Base-by-base conservation (phyloP, 768 basidiomycete species). In the Tulasnella calospora region DNA sequence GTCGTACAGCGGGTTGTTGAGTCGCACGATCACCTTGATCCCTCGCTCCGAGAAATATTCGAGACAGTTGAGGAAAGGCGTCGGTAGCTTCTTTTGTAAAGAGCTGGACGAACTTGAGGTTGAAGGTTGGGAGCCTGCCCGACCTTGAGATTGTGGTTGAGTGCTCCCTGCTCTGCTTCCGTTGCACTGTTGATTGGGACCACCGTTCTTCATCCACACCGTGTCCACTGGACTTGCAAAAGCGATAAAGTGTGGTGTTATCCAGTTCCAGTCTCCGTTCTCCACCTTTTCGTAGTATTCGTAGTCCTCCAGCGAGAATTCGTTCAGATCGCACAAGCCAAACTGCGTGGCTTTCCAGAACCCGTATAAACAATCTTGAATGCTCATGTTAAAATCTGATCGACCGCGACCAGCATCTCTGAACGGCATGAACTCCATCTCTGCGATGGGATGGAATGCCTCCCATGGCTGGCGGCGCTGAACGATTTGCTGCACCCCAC, bases 191-290 rank as follows among this genome's bases (percentile, higher is more conserved):
- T 44, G 35, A 0, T 72, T 70, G 33, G 76, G 73, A 69, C 77
- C 83, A 23, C 81, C 81, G 84, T 92, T 88, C 85, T 94, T 94
- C 81, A 95, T 87, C 90, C 92, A 96, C 51, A 87, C 86, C 0
- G 89, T 86, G 83, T 97, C 94, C 80, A 94, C 89, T 0, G 96
- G 96, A 0, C 94, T 96, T 4, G 96, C 96, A 81, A 98, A 97
- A 15, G 96, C 95, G 81, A 98, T 92, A 82, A 96, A 95, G 80
- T 92, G 89, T 1, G 94, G 94, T 0, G 94, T 94, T 85, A 95
- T 88, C 94, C 94, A 96, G 82, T 97, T 97, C 93, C 95, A 96
- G 84, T 96, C 95, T 19, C 94, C 93, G 82, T 95, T 95, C 85
- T 95, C 94, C 61, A 96, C 95, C 85, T 96, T 96, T 83, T 98